Evolutionary conservation across 805 yeast species (phyloP).

Genomic region (Clavispora phyllophila): DNA sequence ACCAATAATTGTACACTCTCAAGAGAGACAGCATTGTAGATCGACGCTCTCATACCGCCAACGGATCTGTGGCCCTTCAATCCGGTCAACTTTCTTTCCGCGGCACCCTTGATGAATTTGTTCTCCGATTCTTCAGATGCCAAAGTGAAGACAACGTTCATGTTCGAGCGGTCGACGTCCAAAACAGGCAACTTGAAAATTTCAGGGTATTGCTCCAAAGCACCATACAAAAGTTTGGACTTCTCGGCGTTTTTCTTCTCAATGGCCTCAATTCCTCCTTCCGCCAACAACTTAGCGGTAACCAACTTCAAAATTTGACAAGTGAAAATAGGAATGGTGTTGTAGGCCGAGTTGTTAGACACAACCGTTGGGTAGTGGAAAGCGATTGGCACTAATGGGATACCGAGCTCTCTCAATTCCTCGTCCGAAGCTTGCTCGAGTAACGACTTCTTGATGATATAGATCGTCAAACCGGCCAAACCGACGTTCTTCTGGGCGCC

Average conservation of each 20-base stretch:
- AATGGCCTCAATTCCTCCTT: conserved; percentile 72
- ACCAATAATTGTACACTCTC: conserved; percentile 55
- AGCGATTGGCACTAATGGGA: conserved; percentile 88
- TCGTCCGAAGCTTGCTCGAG: conserved; percentile 63
- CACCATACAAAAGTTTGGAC: conserved; percentile 57
- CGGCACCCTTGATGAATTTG: conserved; percentile 66
- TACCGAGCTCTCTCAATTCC: conserved; percentile 49
- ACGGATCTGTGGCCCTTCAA: conserved; percentile 95
- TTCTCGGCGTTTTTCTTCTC: conserved; percentile 55
- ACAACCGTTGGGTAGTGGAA: conserved; percentile 83
- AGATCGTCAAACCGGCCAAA: conserved; percentile 89
- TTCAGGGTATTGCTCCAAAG: conserved; percentile 60
- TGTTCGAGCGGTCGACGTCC: conserved; percentile 62
- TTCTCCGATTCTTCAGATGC: conserved; percentile 59
- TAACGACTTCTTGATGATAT: conserved; percentile 79
- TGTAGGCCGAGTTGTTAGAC: conserved; percentile 86
- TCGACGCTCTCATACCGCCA: conserved; percentile 93
- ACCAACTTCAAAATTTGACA: conserved; percentile 82
- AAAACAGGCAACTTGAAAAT: conserved; percentile 66
- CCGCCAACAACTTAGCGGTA: conserved; percentile 50
- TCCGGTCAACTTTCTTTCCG: conserved; percentile 57
- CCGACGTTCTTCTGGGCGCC: conserved; percentile 99
- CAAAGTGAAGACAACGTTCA: conserved; percentile 91
- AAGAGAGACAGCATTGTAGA: conserved; percentile 79
- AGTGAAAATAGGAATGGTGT: conserved; percentile 93